These are phyloP conservation scores for Arthrobotrys pseudoclavata DNA, from an alignment of 2,329 filamentous ascomycete species.

Conservation along the genomic window DNA sequence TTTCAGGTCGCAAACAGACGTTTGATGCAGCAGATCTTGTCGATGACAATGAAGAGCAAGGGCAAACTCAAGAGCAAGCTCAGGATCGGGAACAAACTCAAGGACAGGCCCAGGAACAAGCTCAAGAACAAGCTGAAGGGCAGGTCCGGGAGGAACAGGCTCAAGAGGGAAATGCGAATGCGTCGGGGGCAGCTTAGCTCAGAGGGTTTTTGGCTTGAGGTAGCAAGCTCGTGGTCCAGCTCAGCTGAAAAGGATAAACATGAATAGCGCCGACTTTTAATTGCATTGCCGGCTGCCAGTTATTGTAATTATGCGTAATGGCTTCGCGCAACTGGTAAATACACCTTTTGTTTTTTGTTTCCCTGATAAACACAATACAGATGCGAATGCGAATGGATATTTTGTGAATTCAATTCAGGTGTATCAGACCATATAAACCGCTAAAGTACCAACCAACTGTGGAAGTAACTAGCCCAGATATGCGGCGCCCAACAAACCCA, in stretches of 20 bases:
- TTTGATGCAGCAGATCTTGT: conserved; percentile 31
- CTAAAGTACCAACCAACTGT: too few species aligned
- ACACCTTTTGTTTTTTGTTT: too few species aligned
- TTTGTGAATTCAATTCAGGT: too few species aligned
- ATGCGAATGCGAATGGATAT: too few species aligned
- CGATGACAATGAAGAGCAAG: conserved; percentile 74
- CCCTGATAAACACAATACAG: too few species aligned
- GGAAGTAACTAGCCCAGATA: not conserved
- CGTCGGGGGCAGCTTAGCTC: not conserved
- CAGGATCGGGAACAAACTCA: not conserved
- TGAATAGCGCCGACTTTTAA: too few species aligned
- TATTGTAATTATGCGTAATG: too few species aligned
- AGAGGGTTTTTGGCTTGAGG: not conserved
- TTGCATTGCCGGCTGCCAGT: too few species aligned
- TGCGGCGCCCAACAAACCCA: not conserved
- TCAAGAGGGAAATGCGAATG: not conserved
- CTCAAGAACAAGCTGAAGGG: not conserved
- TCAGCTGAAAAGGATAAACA: too few species aligned
- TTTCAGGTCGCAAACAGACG: conserved; percentile 75
- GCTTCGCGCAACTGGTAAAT: too few species aligned
- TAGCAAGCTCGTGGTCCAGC: not conserved
- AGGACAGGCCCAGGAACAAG: not conserved
- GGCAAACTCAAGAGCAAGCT: not conserved
- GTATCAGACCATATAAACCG: too few species aligned
- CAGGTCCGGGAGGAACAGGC: not conserved